phyloP scores from a whole-genome alignment of 495 filamentous ascomycete species.

The Usnea hakonensis region DNA sequence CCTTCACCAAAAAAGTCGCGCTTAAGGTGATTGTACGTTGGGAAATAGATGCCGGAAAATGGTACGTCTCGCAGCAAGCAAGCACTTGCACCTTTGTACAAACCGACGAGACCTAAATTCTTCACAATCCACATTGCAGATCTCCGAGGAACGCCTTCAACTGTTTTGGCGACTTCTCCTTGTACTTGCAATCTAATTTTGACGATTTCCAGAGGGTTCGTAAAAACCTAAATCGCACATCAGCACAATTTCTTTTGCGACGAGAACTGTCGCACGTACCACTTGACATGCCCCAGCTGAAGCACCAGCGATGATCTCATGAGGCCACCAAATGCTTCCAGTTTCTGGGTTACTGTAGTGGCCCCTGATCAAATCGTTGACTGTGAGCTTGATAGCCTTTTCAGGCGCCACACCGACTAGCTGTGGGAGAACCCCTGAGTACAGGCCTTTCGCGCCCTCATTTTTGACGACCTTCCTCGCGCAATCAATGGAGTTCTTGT shows the following conservation, averaged over 20 bases:
- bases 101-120: conserved; percentile 87
- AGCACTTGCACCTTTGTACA: conserved; percentile 96
- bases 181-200: conserved; percentile 98
- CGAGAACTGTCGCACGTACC: conserved; percentile 47
- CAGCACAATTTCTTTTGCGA: neutral
- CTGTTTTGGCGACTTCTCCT: conserved; percentile 85
- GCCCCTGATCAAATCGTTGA: conserved; percentile 85
- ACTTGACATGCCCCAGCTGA: conserved; percentile 92
- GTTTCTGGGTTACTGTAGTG: conserved; percentile 68
- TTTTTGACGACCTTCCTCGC: conserved; percentile 84
- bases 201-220: conserved; percentile 96
- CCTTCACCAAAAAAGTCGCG: conserved; percentile 87
- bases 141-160: conserved; percentile 70
- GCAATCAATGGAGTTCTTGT: conserved; percentile 95
- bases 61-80: conserved; percentile 93
- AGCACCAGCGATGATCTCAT: conserved; percentile 84
- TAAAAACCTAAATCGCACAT: conserved; percentile 62
- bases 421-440: conserved; percentile 91
- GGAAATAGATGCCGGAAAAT: conserved; percentile 98
- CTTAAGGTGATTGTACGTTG: conserved; percentile 90
- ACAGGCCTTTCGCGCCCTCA: conserved; percentile 81
- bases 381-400: conserved; percentile 97
- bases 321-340: conserved; percentile 59
- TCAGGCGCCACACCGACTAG: conserved; percentile 95
- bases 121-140: conserved; percentile 96